Base-by-base conservation (phyloP, 768 basidiomycete genomes). In the Russula earlei region DNA sequence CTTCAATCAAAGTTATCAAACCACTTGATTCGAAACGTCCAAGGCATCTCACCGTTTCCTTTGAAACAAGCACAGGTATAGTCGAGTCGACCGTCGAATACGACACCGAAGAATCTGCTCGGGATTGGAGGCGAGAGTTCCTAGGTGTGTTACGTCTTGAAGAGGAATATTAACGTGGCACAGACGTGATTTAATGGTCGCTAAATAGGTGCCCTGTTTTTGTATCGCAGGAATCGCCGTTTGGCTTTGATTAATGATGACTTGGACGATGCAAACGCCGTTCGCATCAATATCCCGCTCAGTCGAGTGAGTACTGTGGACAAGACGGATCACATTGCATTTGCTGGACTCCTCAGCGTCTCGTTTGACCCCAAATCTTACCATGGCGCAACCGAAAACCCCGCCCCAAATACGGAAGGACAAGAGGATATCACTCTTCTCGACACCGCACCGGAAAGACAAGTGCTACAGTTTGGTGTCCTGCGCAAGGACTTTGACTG, bases 31-130 rank as follows among this genome's bases (percentile, higher is more conserved):
- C 72, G 9, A 67, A 70, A 19, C 66, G 71, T 15, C 78, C 80
- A 4, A 72, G 72, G 43, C 64, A 69, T 14, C 55, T 83, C 31
- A 63, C 62, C 36, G 41, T 79, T 14, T 45, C 67, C 5, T 70
- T 79, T 34, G 67, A 71, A 3, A 58, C 65, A 7, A 61, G 64
- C 25, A 62, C 63, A 5, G 67, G 68, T 7, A 55, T 54, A 6
- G 52, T 27, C 25, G 63, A 65, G 27, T 66, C 69, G 46, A 67
- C 60, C 49, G 69, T 71, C 15, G 81, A 81, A 60, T 79, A 82
- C 45, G 83, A 82, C 60, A 85, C 82, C 0, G 71, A 75, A 57
- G 82, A 80, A 63, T 74, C 79, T 22, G 73, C 77, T 12, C 61
- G 66, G 25, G 75, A 74, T 15, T 82, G 80, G 79, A 68, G 72